Conservation (phyloP, 208 protist species). For the Acanthamoeba culbertsoni region DNA sequence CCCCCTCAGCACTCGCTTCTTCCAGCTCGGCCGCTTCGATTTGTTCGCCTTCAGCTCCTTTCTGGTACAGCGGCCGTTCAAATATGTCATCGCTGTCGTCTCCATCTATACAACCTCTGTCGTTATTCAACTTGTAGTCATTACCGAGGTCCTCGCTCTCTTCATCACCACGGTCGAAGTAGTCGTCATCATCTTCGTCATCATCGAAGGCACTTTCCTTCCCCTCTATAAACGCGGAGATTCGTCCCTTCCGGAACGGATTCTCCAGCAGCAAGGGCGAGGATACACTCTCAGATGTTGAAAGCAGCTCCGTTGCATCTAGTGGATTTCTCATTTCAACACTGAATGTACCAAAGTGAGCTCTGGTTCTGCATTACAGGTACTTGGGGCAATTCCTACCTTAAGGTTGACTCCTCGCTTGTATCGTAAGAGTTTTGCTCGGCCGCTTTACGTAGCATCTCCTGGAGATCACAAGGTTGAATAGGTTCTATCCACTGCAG, state of each 20-base stretch:
- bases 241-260: neutral
- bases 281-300: neutral
- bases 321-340: neutral
- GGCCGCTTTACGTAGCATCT: neutral
- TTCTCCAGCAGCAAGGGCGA: neutral
- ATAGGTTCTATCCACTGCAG: neutral
- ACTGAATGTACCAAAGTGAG: neutral
- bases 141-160: neutral
- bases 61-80: neutral
- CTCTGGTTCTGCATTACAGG: too few species aligned
- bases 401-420: neutral
- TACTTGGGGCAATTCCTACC: neutral
- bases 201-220: neutral
- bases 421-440: neutral
- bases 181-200: neutral
- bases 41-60: neutral
- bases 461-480: neutral
- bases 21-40: neutral
- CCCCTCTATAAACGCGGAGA: neutral
- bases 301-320: neutral
- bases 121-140: neutral
- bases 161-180: neutral
- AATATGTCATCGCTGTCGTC: neutral
- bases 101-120: neutral
- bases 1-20: neutral